Evolutionary conservation across 768 basidiomycete species (phyloP).

Genomic region (Leccinum variicolor): DNA sequence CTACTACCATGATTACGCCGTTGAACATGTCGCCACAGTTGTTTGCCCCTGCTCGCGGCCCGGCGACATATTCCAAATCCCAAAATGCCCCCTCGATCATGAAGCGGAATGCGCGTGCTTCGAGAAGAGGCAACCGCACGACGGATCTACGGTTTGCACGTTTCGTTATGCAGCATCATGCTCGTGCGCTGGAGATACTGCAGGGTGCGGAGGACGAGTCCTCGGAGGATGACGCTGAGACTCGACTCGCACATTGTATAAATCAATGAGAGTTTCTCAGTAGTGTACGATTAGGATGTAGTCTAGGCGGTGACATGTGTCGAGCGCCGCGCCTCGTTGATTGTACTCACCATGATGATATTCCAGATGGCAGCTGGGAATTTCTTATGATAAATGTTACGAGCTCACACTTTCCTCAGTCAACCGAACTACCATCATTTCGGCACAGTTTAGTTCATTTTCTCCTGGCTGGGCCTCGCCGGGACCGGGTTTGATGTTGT

Average conservation of each 20-base stretch:
- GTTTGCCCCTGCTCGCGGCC: constrained; percentile 54
- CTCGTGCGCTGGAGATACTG: constrained; percentile 20
- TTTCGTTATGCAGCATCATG: constrained; percentile 32
- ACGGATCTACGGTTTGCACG: constrained; percentile 26
- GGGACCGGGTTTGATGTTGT: constrained; percentile 29
- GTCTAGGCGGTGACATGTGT: not conserved
- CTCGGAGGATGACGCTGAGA: constrained; percentile 23
- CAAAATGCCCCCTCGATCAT: constrained; percentile 53
- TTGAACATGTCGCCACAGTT: constrained; percentile 40
- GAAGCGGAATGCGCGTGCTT: constrained; percentile 45
- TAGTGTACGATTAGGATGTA: constrained; percentile 3
- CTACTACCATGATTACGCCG: not conserved
- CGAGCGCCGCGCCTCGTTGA: constrained; percentile 9
- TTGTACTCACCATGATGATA: not conserved
- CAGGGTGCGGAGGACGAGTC: constrained; percentile 21
- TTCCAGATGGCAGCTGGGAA: constrained; percentile 19
- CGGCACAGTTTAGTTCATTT: constrained; percentile 17
- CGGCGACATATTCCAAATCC: constrained; percentile 54
- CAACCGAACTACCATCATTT: constrained; percentile 21
- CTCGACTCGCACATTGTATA: constrained; percentile 26
- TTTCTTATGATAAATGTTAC: constrained; percentile 27
- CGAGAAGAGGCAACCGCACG: constrained; percentile 23
- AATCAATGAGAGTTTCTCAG: constrained; percentile 20
- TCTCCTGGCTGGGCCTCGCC: constrained; percentile 16
- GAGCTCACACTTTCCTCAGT: constrained; percentile 17